phyloP scores from a whole-genome alignment of 805 yeast species.

The Starmera caribaea region DNA sequence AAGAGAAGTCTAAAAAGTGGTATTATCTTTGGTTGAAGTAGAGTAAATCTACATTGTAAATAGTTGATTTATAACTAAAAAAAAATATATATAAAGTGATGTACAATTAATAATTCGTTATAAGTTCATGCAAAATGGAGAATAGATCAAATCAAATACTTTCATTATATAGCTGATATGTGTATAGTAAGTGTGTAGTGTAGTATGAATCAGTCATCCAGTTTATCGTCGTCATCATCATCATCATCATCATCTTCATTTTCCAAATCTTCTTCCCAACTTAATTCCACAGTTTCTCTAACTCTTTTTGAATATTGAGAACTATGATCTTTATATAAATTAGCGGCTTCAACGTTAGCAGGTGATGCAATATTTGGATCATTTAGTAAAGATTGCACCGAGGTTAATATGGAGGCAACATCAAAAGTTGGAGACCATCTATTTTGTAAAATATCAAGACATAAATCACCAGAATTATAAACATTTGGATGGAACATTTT shows the following conservation, averaged over 20 bases:
- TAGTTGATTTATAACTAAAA: too few relatives aligned
- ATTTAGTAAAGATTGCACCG: constrained; percentile 83
- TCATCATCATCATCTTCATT: constrained; percentile 39
- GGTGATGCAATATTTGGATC: constrained; percentile 97
- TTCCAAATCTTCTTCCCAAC: constrained; percentile 79
- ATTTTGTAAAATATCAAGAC: constrained; percentile 91
- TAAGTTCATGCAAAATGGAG: not conserved
- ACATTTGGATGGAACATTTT: constrained; percentile 99
- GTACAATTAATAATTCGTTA: not conserved
- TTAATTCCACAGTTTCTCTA: constrained; percentile 86
- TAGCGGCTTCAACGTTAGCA: constrained; percentile 97
- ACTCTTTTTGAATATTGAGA: constrained; percentile 88
- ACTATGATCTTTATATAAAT: constrained; percentile 87
- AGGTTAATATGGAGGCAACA: constrained; percentile 89
- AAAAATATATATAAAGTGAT: not conserved
- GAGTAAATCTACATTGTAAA: too few relatives aligned
- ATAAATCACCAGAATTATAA: constrained; percentile 89
- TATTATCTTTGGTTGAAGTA: constrained; percentile 17
- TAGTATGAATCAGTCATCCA: constrained; percentile 18
- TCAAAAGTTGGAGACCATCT: constrained; percentile 99
- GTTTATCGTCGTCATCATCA: constrained; percentile 25
- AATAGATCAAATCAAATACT: not conserved
- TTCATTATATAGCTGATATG: not conserved
- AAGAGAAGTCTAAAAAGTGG: constrained; percentile 14
- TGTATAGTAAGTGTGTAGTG: not conserved